Base-by-base conservation (phyloP, 2,329 filamentous ascomycete species). In the Fusarium compactum region DNA sequence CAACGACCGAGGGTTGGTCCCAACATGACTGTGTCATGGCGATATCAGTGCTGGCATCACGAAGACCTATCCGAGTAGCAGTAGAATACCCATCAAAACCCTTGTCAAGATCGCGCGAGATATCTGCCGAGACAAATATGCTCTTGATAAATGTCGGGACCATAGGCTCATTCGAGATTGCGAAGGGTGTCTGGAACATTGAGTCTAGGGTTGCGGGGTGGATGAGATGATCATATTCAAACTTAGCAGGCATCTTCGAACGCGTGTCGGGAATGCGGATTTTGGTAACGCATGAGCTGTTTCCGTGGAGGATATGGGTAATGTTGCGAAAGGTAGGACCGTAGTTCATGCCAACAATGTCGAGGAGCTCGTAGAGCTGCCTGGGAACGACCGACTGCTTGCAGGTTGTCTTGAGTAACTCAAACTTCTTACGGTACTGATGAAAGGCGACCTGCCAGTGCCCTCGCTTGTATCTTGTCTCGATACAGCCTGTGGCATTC, bases 201-300 rank as follows among this genome's bases (percentile, higher is more conserved):
- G 84, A 78, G 68, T 90, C 87, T 15, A 90, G 78, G 0, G 87
- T 88, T 6, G 85, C 82, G 0, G 87, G 87, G 66, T 90, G 87
- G n/a, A 90, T 82, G 7, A 88, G 60, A 67, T 88, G 85, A 6
- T 82, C 79, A 63, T 83, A 88, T 71, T 89, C 86, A 55, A 84
- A 87, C 16, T 81, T 76, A 41, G 79, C 79, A 0, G 86, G 87
- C 87, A 89, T 89, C 46, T 79, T 81, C 5, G 82, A 78, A 67
- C 78, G 83, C 3, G 86, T 89, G 67, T 87, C 82, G 0, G 85
- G 84, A 7, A 87, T 78, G 10, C 76, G 73, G 7, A 87, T 74
- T 5, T 76, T 78, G 54, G 78, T 80, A 40, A 81, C 73, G 50
- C 82, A 84, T 11, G 74, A 62, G 18, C 76, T 73, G 24, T 76